Conservation (phyloP, 1,139 yeast species). For the Yamadazyma taylorii region DNA sequence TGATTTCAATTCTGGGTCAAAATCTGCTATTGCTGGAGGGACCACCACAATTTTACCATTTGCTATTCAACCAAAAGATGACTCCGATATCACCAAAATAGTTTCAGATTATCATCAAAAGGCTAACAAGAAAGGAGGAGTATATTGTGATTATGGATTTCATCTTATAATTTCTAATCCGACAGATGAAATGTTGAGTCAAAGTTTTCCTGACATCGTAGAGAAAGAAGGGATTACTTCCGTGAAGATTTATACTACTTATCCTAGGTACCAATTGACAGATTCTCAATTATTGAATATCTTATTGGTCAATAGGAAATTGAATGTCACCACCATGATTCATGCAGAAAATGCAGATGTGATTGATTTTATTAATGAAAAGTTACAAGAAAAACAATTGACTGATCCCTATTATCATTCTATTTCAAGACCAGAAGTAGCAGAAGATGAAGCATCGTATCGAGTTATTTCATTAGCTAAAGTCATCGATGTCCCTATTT, state of each 20-base stretch:
- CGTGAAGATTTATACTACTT: constrained; percentile 48
- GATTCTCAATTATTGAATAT: constrained; percentile 41
- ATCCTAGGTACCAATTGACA: constrained; percentile 38
- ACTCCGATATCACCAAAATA: constrained; percentile 21
- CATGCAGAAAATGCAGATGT: constrained; percentile 52
- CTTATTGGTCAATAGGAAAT: constrained; percentile 36
- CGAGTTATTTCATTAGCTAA: constrained; percentile 43
- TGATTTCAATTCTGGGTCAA: constrained; percentile 81
- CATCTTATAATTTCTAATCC: constrained; percentile 38
- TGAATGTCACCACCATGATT: constrained; percentile 46
- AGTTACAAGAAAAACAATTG: constrained; percentile 31
- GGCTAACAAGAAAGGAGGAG: constrained; percentile 27
- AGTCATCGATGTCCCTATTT: constrained; percentile 41
- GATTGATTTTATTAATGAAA: constrained; percentile 40
- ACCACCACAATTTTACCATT: constrained; percentile 46
- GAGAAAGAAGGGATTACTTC: constrained; percentile 36
- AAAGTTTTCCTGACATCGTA: constrained; percentile 12
- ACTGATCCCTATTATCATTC: constrained; percentile 45
- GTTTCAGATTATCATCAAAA: constrained; percentile 29
- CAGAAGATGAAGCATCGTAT: constrained; percentile 51
- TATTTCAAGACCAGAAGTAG: constrained; percentile 42
- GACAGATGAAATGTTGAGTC: constrained; percentile 22
- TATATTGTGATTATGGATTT: constrained; percentile 45
- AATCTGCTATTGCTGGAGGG: constrained; percentile 71
- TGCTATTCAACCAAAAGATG: constrained; percentile 39